Percentiles rank a stretch among this genome's conserved stretches.
phyloP scores from a whole-genome alignment of 768 basidiomycete genomes.

The Boletus huronensis region DNA sequence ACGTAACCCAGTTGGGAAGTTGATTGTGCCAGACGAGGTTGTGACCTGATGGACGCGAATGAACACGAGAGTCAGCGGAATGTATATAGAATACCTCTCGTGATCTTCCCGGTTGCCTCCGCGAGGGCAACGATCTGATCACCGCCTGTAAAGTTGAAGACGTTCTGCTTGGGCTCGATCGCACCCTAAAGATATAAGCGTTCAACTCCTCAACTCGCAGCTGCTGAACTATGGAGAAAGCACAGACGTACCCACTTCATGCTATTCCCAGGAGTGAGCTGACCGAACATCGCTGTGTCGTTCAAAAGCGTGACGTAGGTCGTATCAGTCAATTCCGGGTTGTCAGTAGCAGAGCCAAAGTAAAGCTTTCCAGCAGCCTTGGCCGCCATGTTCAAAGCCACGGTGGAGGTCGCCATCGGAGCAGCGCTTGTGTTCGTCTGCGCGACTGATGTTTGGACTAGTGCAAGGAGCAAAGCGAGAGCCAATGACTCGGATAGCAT shows the following conservation, averaged over 20 bases:
- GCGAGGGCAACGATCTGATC: conserved; percentile 21
- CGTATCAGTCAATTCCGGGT: conserved; percentile 40
- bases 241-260: conserved; percentile 20
- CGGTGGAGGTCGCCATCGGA: background rate
- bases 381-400: conserved; percentile 35
- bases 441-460: background rate
- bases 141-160: conserved; percentile 21
- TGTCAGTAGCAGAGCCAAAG: conserved; percentile 49
- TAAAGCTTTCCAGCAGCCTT: conserved; percentile 42
- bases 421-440: background rate
- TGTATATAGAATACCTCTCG: conserved; percentile 12
- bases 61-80: background rate
- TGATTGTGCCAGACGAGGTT: conserved; percentile 19
- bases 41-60: conserved; percentile 9
- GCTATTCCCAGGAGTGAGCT: conserved; percentile 20
- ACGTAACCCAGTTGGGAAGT: conserved; percentile 15
- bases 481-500: conserved; percentile 1
- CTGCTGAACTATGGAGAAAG: background rate
- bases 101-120: conserved; percentile 16
- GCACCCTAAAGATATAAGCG: conserved; percentile 6
- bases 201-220: background rate
- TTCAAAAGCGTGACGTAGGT: conserved; percentile 11
- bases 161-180: conserved; percentile 23
- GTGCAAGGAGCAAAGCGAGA: conserved; percentile 5
- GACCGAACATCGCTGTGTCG: conserved; percentile 12